Evolutionary conservation across 2,329 filamentous ascomycete species (phyloP).

Genomic region (Colletotrichum horii): DNA sequence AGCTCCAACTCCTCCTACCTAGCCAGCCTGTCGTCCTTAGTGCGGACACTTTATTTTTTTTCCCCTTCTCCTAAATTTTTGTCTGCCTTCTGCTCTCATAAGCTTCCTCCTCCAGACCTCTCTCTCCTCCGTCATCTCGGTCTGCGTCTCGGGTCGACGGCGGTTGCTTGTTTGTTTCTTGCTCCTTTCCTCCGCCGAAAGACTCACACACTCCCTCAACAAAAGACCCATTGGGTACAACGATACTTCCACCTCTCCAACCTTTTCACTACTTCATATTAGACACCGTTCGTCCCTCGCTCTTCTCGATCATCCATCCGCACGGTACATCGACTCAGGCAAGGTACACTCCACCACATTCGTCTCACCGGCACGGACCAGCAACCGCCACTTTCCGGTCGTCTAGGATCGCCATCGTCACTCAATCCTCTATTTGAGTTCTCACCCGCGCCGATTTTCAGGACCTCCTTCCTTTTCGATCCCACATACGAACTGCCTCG

Average conservation of each 20-base stretch:
- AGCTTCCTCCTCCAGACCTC: conserved; percentile 67
- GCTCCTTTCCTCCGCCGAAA: conserved; percentile 8
- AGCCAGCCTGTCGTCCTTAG: neutral
- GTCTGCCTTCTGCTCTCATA: conserved; percentile 50
- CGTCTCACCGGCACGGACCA: conserved; percentile 13
- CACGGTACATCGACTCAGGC: neutral
- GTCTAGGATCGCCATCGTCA: neutral
- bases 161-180: neutral
- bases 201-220: neutral
- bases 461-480: neutral
- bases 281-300: neutral
- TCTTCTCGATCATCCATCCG: neutral
- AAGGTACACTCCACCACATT: neutral
- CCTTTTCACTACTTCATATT: neutral
- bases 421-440: neutral
- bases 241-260: neutral
- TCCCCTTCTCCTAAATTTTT: conserved; percentile 64
- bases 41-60: neutral
- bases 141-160: neutral
- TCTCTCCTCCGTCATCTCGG: conserved; percentile 38
- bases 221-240: neutral
- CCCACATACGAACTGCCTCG: neutral
- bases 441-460: neutral
- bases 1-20: neutral
- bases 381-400: conserved; percentile 15